These are phyloP conservation scores for Naegleria lovaniensis DNA, from an alignment of 208 protist genomes.

Conservation along the genomic window DNA sequence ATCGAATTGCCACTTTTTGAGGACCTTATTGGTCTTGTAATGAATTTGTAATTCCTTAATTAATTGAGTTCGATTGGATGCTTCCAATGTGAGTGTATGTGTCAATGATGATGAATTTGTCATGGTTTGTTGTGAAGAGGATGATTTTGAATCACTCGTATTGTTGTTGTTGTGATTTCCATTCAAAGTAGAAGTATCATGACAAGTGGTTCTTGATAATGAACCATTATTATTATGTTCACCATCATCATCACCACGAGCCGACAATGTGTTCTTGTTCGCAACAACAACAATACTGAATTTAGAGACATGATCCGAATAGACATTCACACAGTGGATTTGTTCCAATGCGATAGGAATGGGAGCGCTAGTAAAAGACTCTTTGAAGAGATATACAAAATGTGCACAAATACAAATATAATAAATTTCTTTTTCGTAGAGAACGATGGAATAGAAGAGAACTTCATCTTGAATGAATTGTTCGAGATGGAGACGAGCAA, in stretches of 20 bases:
- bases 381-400: neutral
- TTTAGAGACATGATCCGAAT: neutral
- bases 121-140: neutral
- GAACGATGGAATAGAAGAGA: neutral
- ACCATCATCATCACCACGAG: no score
- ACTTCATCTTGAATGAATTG: neutral
- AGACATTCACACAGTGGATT: neutral
- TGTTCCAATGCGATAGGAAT: neutral
- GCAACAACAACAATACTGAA: neutral
- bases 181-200: neutral
- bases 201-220: neutral
- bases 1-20: neutral
- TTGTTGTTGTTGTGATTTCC: neutral
- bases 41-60: slow-evolving; percentile 6
- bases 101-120: no score
- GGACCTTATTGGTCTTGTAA: neutral
- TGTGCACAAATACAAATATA: neutral
- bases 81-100: neutral
- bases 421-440: neutral
- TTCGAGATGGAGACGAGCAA: neutral
- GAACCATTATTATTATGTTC: neutral
- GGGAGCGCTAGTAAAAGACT: neutral
- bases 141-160: neutral
- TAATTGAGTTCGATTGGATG: neutral
- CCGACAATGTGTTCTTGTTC: neutral